These are phyloP conservation scores for Skeletonema tropicum DNA, from an alignment of 108 stramenopile species.

Conservation along the genomic window DNA sequence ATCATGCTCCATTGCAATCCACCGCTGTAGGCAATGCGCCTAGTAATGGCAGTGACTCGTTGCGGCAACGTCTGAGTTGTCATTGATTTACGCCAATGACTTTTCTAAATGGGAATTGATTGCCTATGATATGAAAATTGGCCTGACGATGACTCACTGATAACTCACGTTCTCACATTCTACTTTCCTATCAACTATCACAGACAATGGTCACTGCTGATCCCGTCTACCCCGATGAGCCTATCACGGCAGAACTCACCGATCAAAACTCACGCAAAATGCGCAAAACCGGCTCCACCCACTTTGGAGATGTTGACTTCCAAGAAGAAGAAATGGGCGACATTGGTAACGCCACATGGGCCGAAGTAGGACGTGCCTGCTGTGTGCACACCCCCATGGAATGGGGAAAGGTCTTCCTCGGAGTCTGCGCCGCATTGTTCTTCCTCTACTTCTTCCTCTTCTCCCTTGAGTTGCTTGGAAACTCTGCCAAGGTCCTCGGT, in stretches of 20 bases:
- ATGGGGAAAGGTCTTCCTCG: conserved; percentile 63
- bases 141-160: too few relatives aligned
- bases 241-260: not conserved
- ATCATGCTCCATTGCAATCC: too few relatives aligned
- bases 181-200: too few relatives aligned
- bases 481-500: conserved; percentile 81
- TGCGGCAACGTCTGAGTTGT: too few relatives aligned
- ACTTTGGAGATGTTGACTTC: conserved; percentile 70
- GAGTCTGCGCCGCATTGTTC: conserved; percentile 59
- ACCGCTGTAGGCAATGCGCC: too few relatives aligned
- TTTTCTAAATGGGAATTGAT: too few relatives aligned
- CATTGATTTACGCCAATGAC: too few relatives aligned
- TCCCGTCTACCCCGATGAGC: not conserved
- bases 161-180: too few relatives aligned
- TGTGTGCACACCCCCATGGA: conserved; percentile 67
- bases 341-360: conserved; percentile 75
- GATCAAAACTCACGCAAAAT: conserved; percentile 48
- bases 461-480: conserved; percentile 79
- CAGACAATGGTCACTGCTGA: not conserved
- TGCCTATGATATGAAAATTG: too few relatives aligned
- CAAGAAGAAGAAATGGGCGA: conserved; percentile 37
- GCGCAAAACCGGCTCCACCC: conserved; percentile 66
- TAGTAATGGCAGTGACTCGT: too few relatives aligned
- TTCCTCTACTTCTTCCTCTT: conserved; percentile 92
- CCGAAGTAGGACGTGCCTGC: conserved; percentile 73